Percentiles rank a stretch among this genome's conserved stretches.
These are phyloP conservation scores for Crucihimalaya himalaica DNA, from an alignment of 345 rosid genomes.

Conservation along the genomic window DNA sequence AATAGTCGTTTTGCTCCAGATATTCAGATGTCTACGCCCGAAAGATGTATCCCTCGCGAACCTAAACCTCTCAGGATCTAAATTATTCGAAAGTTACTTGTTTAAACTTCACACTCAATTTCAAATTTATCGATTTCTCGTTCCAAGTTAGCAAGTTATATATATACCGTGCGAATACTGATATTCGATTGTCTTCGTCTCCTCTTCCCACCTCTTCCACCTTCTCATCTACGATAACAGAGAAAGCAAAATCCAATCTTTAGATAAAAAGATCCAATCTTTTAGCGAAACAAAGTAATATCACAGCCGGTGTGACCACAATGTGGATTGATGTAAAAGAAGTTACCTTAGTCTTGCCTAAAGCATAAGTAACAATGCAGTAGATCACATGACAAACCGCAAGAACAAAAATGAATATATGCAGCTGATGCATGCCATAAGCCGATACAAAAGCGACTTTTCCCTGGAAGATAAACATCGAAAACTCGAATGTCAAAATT, in stretches of 20 bases:
- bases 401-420: slow-evolving; percentile 80
- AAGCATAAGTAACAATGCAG: slow-evolving; percentile 67
- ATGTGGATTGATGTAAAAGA: background rate
- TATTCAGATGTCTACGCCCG: slow-evolving; percentile 73
- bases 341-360: slow-evolving; percentile 76
- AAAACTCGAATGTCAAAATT: background rate
- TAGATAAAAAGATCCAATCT: background rate
- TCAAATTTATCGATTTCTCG: background rate
- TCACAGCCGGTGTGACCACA: background rate
- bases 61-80: slow-evolving; percentile 94
- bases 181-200: slow-evolving; percentile 80
- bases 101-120: slow-evolving; percentile 5
- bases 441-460: slow-evolving; percentile 81
- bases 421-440: slow-evolving; percentile 89
- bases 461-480: slow-evolving; percentile 46
- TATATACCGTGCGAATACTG: slow-evolving; percentile 66
- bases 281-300: background rate
- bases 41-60: slow-evolving; percentile 97
- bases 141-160: background rate
- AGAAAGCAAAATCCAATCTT: background rate
- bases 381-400: slow-evolving; percentile 81
- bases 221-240: slow-evolving; percentile 68
- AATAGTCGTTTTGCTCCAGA: slow-evolving; percentile 63
- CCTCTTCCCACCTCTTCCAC: slow-evolving; percentile 92
- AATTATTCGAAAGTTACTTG: background rate